Conservation (phyloP, 2,329 filamentous ascomycete species). For the Cercospora sp. region DNA sequence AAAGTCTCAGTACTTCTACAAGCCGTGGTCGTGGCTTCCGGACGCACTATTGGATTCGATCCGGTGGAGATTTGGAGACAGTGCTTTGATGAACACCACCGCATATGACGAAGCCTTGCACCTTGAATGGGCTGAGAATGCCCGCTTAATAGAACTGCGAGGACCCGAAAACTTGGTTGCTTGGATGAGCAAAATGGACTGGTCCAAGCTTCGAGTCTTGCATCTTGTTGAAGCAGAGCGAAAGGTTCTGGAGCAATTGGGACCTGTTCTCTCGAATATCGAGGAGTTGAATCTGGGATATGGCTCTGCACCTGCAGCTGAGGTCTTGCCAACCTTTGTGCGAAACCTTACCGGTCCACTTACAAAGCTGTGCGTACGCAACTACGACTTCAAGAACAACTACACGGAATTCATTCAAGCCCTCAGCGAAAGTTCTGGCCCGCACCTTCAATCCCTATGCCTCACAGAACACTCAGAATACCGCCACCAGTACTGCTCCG, state of each 20-base stretch:
- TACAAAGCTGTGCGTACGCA: neutral
- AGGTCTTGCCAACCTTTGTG: neutral
- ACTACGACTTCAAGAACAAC: neutral
- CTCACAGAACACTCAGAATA: neutral
- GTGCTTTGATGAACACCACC: neutral
- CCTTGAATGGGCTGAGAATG: neutral
- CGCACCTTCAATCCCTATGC: neutral
- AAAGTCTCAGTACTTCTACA: neutral
- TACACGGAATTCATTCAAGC: neutral
- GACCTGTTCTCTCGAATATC: neutral
- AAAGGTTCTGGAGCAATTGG: neutral
- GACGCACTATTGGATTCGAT: neutral
- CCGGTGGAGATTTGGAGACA: neutral
- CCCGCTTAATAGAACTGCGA: neutral
- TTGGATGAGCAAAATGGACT: conserved; percentile 1
- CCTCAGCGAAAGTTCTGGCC: neutral
- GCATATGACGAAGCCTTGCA: neutral
- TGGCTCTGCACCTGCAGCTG: neutral
- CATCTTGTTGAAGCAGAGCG: neutral
- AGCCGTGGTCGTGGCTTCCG: neutral
- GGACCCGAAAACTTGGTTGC: neutral
- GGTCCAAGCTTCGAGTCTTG: neutral
- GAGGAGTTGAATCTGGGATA: neutral
- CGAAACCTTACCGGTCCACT: neutral
- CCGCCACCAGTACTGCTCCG: neutral